Evolutionary conservation across 768 basidiomycete genomes (phyloP).

Genomic region (Filobasidium wieringae): DNA sequence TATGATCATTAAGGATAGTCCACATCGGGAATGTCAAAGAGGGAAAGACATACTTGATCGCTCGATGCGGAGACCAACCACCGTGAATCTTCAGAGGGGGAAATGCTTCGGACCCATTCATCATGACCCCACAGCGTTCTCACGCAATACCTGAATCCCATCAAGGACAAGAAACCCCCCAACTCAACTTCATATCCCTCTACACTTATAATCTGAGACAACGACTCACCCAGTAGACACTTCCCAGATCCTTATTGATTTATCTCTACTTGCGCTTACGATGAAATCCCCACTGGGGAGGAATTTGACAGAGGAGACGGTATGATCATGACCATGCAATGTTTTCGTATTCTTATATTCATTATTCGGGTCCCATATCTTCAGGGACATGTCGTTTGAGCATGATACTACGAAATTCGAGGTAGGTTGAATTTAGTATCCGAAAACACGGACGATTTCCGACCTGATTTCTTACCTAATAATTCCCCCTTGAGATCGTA

Average conservation of each 20-base stretch:
- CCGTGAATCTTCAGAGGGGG: constrained; percentile 52
- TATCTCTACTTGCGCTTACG: constrained; percentile 76
- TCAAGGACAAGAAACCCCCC: neutral
- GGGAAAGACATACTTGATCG: constrained; percentile 55
- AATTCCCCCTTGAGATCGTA: constrained; percentile 76
- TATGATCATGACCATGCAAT: constrained; percentile 79
- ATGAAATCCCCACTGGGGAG: constrained; percentile 64
- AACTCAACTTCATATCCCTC: neutral
- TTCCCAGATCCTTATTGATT: constrained; percentile 75
- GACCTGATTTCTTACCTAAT: constrained; percentile 48
- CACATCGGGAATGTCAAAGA: neutral
- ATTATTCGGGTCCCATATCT: constrained; percentile 80
- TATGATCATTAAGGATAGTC: neutral
- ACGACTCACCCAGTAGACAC: constrained; percentile 64
- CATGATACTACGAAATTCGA: constrained; percentile 46
- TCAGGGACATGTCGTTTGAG: constrained; percentile 80
- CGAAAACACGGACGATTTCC: neutral
- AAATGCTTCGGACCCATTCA: constrained; percentile 66
- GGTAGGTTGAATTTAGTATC: neutral
- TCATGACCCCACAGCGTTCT: constrained; percentile 64
- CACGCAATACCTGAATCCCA: constrained; percentile 50
- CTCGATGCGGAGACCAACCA: constrained; percentile 69
- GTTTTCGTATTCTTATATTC: constrained; percentile 85
- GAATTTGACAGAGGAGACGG: constrained; percentile 74
- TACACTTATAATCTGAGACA: too few relatives aligned